Evolutionary conservation across 225 moss, liverwort and hornwort genomes (phyloP).

Genomic region (Sphagnum tenellum): DNA sequence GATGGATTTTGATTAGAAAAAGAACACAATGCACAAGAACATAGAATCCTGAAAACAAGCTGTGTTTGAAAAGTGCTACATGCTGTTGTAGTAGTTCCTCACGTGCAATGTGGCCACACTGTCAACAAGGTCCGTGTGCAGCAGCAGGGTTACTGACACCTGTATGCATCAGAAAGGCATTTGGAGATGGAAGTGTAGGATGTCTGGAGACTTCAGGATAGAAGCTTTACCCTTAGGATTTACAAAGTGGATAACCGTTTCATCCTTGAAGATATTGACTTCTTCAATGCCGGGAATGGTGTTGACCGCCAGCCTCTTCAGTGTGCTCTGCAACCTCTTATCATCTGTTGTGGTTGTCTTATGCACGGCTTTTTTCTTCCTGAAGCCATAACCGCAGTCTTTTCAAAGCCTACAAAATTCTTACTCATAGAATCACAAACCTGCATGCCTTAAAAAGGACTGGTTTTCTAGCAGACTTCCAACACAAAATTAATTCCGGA

Average conservation of each 20-base stretch:
- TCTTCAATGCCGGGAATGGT: conserved; percentile 57
- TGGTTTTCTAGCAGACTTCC: too few relatives aligned
- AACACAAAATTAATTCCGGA: too few relatives aligned
- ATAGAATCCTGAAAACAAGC: neutral
- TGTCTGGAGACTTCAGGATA: too few relatives aligned
- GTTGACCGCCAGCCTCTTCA: conserved; percentile 60
- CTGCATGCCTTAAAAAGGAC: too few relatives aligned
- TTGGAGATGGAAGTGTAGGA: neutral
- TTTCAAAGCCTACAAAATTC: too few relatives aligned
- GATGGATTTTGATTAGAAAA: neutral
- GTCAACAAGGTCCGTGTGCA: neutral
- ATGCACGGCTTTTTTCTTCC: conserved; percentile 66
- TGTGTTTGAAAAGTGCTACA: neutral
- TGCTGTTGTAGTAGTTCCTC: too few relatives aligned
- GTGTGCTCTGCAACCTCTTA: conserved; percentile 57
- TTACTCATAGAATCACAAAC: too few relatives aligned
- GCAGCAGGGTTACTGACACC: neutral
- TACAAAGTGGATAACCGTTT: conserved; percentile 50
- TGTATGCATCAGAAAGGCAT: neutral
- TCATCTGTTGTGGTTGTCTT: conserved; percentile 61
- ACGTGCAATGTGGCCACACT: neutral
- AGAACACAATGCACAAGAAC: neutral
- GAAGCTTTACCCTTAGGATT: conserved; percentile 41
- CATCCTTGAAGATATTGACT: conserved; percentile 68
- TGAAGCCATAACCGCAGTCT: conserved; percentile 1